Evolutionary conservation across 257 asterid species (phyloP), one percentile per base, ranked within the genome.

Genomic region (Solanum bukasovii): DNA sequence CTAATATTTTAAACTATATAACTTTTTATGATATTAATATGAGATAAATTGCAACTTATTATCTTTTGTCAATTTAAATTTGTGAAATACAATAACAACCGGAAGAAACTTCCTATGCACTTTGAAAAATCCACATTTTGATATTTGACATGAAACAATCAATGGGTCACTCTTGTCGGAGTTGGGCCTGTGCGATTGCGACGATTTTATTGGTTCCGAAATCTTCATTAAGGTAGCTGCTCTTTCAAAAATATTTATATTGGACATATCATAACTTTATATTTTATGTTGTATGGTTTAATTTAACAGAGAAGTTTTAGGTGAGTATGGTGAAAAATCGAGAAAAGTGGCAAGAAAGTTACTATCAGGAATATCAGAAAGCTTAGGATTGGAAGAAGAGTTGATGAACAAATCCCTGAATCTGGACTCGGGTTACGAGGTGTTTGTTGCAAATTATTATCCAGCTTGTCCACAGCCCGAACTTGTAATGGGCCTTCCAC

Each of bases 391-490:
- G 11, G 94, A 93, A 87, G 92, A 93, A 90, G 68, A 31, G 16
- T 91, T 92, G 75, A 89, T 91, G 84, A 90, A 87, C 67, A 90
- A 75, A 79, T 90, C 87, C 1, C 33, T 95, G 72, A 85, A 92
- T 20, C 42, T 95, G 94, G 90, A 74, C 2, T 93, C 95, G 0
- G 67, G 89, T 34, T 37, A 82, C 5, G 98, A 93, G 73, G 81
- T 94, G 2, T 92, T 94, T 6, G 13, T 73, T 1, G 98, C 95
- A 21, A 95, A 96, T 89, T 90, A 89, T 11, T 95, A 96, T 88
- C 99, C 98, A 0, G 91, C 88, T 10, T 95, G 98, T 77, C 98
- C 98, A 6, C 91, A 93, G 37, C 98, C 98, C 11, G 93, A 94
- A 5, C 89, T 85, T 20, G 96, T 96, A 29, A 67, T 96, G 81